Percentiles rank a stretch among this genome's conserved stretches.
phyloP scores from a whole-genome alignment of 2,329 filamentous ascomycete genomes.

The Capronia coronata region DNA sequence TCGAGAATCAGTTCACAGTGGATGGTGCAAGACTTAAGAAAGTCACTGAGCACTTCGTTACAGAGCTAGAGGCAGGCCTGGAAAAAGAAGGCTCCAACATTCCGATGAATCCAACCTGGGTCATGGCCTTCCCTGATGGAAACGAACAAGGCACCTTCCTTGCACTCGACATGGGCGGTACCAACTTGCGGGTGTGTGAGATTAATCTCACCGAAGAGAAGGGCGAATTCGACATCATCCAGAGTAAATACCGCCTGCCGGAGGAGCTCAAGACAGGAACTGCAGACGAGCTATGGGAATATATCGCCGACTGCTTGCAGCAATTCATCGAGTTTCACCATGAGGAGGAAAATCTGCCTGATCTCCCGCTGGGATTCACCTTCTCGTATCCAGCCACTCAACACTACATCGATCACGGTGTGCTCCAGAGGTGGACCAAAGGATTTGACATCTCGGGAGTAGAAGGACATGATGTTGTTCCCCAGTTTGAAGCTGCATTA shows the following conservation, averaged over 20 bases:
- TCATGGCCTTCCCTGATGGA: constrained; percentile 81
- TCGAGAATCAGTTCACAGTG: constrained; percentile 80
- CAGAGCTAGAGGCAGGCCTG: constrained; percentile 80
- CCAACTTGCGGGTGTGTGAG: constrained; percentile 90
- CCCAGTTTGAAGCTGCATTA: constrained; percentile 75
- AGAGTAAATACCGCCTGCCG: constrained; percentile 93
- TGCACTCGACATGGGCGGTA: constrained; percentile 92
- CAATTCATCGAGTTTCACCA: constrained; percentile 87
- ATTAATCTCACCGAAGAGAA: constrained; percentile 81
- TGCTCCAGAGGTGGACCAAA: constrained; percentile 94
- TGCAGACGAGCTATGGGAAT: constrained; percentile 85
- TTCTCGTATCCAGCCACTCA: constrained; percentile 95
- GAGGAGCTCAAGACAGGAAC: constrained; percentile 83
- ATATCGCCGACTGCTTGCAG: constrained; percentile 85
- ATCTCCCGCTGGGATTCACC: constrained; percentile 79
- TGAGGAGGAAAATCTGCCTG: constrained; percentile 53
- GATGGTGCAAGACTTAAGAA: constrained; percentile 73
- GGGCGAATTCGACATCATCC: constrained; percentile 88
- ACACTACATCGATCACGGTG: constrained; percentile 84
- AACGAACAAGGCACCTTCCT: constrained; percentile 81
- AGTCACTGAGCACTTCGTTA: constrained; percentile 83
- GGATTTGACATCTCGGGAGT: constrained; percentile 91
- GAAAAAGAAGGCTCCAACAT: constrained; percentile 86
- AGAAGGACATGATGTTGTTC: constrained; percentile 83
- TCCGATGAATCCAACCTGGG: constrained; percentile 98